Evolutionary conservation across 192 early-diverging fungal species (phyloP), one percentile per base, ranked within the genome.

Genomic region (Backusella circina): DNA sequence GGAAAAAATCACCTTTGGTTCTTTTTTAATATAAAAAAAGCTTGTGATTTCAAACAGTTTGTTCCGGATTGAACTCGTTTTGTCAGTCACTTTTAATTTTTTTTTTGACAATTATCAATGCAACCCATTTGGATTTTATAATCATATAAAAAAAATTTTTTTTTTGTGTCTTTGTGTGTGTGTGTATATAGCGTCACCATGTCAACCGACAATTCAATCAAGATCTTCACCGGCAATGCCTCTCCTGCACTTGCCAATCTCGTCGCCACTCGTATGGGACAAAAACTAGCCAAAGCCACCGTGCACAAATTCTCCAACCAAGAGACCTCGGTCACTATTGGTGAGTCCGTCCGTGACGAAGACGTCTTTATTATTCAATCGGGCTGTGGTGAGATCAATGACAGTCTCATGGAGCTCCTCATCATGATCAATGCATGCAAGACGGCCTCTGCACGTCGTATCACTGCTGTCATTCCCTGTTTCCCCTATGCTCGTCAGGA

Each of bases 281-380:
- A 93, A 18, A 92, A 95, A 18, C 88, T 99, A 66, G 95, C 92
- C 78, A 96, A 96, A 75, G 96, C 93, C 72, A 90, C 92, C 3
- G 95, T 99, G 13, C 80, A 93, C 84, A 99, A 99, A 86, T 98
- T 96, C 90, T 95, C 94, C 32, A 99, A 99, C 88, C 93, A 96
- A 85, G 97, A 99, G 79, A 99, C 97, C 15, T 79, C 76, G 15
- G 72, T 78, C 0, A 77, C 71, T n/a, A 82, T 86, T 83, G 95
- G 95, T 33, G 93, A 93, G 54, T 98, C 96, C 39, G 97, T 99
- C 71, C 94, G 97, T 72, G 92, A 97, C 70, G 91, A 96, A 80
- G 96, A 98, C 82, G 96, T 97, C 21, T 98, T 90, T 83, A 93
- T 99, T 77, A 94, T 99, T 82, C 96, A 98, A 84, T 95, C 94